phyloP scores from a whole-genome alignment of 345 rosid genomes.

The Euclidium syriacum region DNA sequence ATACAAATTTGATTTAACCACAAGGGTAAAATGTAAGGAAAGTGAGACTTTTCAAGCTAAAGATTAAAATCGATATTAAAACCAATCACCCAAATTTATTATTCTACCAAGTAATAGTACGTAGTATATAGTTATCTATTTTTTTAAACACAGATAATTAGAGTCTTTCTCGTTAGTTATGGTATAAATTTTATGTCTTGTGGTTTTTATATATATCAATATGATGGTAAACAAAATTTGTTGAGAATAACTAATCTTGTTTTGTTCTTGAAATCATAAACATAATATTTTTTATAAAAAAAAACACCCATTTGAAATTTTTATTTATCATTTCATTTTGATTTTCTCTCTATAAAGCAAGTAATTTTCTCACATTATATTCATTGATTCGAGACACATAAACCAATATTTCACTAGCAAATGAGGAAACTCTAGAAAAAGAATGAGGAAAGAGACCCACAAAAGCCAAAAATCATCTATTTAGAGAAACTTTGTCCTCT shows the following conservation, averaged over 20 bases:
- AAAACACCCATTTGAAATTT: neutral
- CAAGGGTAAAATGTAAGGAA: slow-evolving; percentile 5
- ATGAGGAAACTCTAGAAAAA: neutral
- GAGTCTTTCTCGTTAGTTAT: no score
- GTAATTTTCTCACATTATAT: neutral
- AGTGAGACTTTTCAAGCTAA: neutral
- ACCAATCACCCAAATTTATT: no score
- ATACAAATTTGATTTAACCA: neutral
- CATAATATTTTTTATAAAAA: no score
- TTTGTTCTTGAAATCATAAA: neutral
- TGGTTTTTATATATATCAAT: neutral
- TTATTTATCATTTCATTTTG: neutral
- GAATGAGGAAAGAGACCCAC: neutral
- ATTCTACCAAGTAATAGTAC: no score
- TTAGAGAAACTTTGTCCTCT: neutral
- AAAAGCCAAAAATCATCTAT: neutral
- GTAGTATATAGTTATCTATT: no score
- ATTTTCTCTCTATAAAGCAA: neutral
- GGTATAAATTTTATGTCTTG: neutral
- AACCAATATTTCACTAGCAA: neutral
- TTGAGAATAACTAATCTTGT: neutral
- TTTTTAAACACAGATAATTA: no score
- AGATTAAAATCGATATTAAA: neutral
- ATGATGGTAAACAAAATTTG: neutral
- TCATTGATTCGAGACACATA: slow-evolving; percentile 7